These are phyloP conservation scores for Ceratocystis colombiana DNA, from an alignment of 2,329 filamentous ascomycete species.

Conservation along the genomic window DNA sequence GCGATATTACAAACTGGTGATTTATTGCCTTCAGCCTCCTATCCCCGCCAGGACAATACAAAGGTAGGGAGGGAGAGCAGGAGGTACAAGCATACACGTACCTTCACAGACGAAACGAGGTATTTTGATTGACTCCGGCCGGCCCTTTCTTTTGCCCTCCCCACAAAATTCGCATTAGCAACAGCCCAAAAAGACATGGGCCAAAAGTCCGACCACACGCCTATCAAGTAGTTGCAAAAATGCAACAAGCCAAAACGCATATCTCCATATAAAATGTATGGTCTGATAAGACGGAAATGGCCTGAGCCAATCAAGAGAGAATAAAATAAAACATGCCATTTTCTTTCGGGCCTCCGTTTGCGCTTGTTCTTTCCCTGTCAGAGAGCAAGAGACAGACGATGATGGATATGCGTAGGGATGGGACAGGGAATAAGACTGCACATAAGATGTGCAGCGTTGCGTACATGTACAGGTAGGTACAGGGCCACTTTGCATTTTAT, in stretches of 20 bases:
- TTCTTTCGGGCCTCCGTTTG: slow-evolving; percentile 6
- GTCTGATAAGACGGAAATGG: slow-evolving; percentile 9
- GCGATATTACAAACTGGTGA: slow-evolving; percentile 1
- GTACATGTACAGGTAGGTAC: not conserved
- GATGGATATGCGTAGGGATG: not conserved
- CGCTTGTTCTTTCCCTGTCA: slow-evolving; percentile 8
- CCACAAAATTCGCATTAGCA: slow-evolving; percentile 6
- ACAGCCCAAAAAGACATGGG: not conserved
- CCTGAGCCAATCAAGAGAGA: slow-evolving; percentile 8
- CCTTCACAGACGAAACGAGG: not conserved
- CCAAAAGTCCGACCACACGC: slow-evolving; percentile 9
- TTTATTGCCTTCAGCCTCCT: not conserved
- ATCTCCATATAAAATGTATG: slow-evolving; percentile 14
- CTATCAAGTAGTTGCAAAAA: not conserved
- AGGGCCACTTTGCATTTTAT: not conserved
- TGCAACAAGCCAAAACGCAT: not conserved
- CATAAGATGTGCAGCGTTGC: slow-evolving; percentile 1
- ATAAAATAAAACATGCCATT: slow-evolving; percentile 12
- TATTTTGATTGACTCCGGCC: slow-evolving; percentile 5
- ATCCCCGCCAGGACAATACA: not conserved
- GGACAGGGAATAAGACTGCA: not conserved
- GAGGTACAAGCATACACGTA: not conserved
- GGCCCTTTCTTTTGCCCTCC: slow-evolving; percentile 9
- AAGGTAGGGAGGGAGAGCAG: not conserved
- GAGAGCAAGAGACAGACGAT: not conserved